Evolutionary conservation across 1,284 basidiomycete species (phyloP), one percentile per base, ranked within the genome.

Genomic region (Marasmius fiardii): DNA sequence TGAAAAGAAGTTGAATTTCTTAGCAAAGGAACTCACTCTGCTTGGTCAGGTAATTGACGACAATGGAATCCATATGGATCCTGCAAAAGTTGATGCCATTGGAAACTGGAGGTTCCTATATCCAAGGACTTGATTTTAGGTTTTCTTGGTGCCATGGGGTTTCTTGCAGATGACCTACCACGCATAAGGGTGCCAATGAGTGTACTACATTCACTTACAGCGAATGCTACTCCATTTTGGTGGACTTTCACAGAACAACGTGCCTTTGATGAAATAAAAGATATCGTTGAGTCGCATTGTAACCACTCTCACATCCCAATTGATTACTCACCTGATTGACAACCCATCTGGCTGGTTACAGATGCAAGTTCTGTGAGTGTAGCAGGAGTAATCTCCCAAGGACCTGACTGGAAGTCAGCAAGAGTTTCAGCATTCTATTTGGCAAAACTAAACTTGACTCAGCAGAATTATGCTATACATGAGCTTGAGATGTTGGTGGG

Each of bases 401-500:
- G 68, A 0, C 20, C 28, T 2, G 58, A 61, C 10, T 63, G 58
- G 55, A 59, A 62, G 41, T 60, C 48, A 0, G 59, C 56, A 0
- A 53, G 47, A 5, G 51, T 67, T 0, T 50, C 58, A 21, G 62
- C 65, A 0, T 72, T 72, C 53, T 70, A 62, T 57, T 70, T 67
- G 0, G 68, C 66, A 0, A 73, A 72, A 52, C 64, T 73, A 48
- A 39, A 51, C 39, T 49, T 57, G 5, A 47, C 59, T 2, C 59
- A 60, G 37, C 59, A 60, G 20, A 60, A 60, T 23, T 60, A 60
- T 18, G 43, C 56, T 47, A 54, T 58, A 2, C 66, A 69, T 41
- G 67, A 71, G 43, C 58, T 64, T 10, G 68, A 71, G 52, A 60
- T 68, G 56, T 50, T 71, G 0, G 68, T 65, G 0, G 64, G 66